A percentile compares a stretch with the other conserved stretches of the same genome.
Evolutionary conservation across 2,329 filamentous ascomycete genomes (phyloP).

Genomic region (Aureobasidium sp.): DNA sequence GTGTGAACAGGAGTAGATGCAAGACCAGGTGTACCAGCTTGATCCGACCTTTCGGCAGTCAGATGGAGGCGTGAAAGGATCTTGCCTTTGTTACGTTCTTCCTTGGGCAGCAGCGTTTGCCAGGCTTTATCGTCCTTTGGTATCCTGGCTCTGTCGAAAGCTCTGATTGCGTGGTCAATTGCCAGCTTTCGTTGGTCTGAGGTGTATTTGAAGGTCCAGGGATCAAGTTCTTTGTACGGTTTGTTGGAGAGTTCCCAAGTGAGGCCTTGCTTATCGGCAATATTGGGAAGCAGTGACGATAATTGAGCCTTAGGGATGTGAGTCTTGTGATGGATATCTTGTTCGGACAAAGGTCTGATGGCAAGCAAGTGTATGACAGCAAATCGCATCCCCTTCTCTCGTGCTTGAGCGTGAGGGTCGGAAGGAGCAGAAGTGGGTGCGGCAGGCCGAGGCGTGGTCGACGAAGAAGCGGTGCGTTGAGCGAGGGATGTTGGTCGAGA

Average conservation of each 20-base stretch:
- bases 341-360: conserved; percentile 41
- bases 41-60: conserved; percentile 23
- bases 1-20: conserved; percentile 25
- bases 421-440: conserved; percentile 35
- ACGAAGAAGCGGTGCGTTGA: conserved; percentile 34
- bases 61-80: conserved; percentile 54
- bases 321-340: conserved; percentile 42
- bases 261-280: conserved; percentile 43
- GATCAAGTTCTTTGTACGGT: conserved; percentile 54
- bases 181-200: conserved; percentile 50
- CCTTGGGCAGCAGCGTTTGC: conserved; percentile 54
- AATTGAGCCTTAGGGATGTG: conserved; percentile 44
- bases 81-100: conserved; percentile 56
- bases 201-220: conserved; percentile 55
- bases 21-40: conserved; percentile 24
- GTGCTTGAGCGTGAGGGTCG: conserved; percentile 24
- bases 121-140: conserved; percentile 54
- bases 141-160: conserved; percentile 56
- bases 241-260: conserved; percentile 53
- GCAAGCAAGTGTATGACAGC: conserved; percentile 50
- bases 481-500: conserved; percentile 27
- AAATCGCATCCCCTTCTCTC: conserved; percentile 37
- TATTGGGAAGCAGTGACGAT: conserved; percentile 42
- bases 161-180: conserved; percentile 55
- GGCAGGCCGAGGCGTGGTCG: conserved; percentile 26